These are phyloP conservation scores for Coemansia furcata DNA, from an alignment of 192 early-diverging fungal genomes.

Conservation along the genomic window DNA sequence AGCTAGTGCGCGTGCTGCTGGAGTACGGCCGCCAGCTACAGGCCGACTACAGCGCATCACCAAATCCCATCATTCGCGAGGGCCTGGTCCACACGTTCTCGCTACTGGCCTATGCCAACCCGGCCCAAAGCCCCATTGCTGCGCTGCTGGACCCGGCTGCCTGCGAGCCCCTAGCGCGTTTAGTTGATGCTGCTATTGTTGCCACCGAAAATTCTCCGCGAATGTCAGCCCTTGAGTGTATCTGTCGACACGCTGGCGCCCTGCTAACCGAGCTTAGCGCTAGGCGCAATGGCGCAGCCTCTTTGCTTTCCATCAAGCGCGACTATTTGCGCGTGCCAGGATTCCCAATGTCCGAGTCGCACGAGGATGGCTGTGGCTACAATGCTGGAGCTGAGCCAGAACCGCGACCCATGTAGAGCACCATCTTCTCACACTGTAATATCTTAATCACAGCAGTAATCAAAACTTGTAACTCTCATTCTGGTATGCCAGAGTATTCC, in stretches of 20 bases:
- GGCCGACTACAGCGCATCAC: slow-evolving; percentile 52
- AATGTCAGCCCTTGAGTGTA: slow-evolving; percentile 58
- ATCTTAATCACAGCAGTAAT: neutral
- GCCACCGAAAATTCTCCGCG: slow-evolving; percentile 58
- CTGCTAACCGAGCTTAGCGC: slow-evolving; percentile 45
- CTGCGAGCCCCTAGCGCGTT: slow-evolving; percentile 60
- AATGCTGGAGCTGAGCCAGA: neutral
- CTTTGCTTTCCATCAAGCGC: slow-evolving; percentile 42
- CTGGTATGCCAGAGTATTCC: neutral
- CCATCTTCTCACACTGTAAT: neutral
- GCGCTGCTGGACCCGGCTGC: slow-evolving; percentile 55
- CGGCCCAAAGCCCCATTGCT: slow-evolving; percentile 50
- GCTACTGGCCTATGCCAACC: slow-evolving; percentile 68
- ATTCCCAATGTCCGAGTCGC: neutral
- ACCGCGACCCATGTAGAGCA: neutral
- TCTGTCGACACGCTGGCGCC: slow-evolving; percentile 32
- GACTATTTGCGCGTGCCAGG: slow-evolving; percentile 30
- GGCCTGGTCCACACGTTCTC: slow-evolving; percentile 65
- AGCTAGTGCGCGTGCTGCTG: slow-evolving; percentile 46
- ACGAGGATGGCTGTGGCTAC: neutral
- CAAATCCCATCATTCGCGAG: slow-evolving; percentile 44
- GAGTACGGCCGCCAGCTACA: slow-evolving; percentile 59
- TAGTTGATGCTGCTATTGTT: slow-evolving; percentile 69
- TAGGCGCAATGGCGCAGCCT: slow-evolving; percentile 38
- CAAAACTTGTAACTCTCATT: neutral